phyloP scores from a whole-genome alignment of 2,329 filamentous ascomycete genomes.

The Aureobasidium zeae region DNA sequence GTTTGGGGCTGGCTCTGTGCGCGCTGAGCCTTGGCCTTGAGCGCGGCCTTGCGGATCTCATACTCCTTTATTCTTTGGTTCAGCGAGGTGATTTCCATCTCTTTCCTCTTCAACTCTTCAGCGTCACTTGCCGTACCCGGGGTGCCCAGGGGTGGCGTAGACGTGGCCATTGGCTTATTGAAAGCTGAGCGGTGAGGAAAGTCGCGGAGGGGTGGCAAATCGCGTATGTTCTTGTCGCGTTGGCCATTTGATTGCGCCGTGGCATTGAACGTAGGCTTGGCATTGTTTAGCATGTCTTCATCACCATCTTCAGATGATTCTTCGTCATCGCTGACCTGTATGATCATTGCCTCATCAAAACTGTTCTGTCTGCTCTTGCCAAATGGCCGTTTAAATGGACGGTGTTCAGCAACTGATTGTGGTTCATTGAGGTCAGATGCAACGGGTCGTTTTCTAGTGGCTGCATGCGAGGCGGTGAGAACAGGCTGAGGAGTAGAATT shows the following conservation, averaged over 20 bases:
- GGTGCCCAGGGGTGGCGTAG: slow-evolving; percentile 29
- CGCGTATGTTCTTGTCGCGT: slow-evolving; percentile 17
- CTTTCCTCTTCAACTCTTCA: slow-evolving; percentile 39
- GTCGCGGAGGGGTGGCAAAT: slow-evolving; percentile 20
- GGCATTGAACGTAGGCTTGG: slow-evolving; percentile 1
- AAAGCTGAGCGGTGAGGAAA: slow-evolving; percentile 26
- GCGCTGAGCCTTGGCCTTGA: slow-evolving; percentile 29
- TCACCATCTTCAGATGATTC: slow-evolving; percentile 24
- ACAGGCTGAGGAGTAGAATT: neutral
- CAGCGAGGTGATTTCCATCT: slow-evolving; percentile 41
- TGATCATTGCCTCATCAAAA: slow-evolving; percentile 59
- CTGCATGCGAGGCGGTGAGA: neutral
- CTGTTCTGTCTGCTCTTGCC: slow-evolving; percentile 42
- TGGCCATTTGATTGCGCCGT: neutral
- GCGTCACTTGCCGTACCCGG: slow-evolving; percentile 29
- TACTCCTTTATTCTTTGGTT: slow-evolving; percentile 42
- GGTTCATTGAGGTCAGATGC: slow-evolving; percentile 31
- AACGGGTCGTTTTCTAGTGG: slow-evolving; percentile 49
- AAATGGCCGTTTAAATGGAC: slow-evolving; percentile 51
- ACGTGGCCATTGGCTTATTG: slow-evolving; percentile 13
- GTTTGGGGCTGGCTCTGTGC: slow-evolving; percentile 3
- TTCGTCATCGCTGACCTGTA: slow-evolving; percentile 59
- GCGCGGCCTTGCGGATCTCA: slow-evolving; percentile 31
- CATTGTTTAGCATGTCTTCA: slow-evolving; percentile 3
- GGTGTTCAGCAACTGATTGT: slow-evolving; percentile 15